Evolutionary conservation across 2,329 filamentous ascomycete species (phyloP).

Genomic region (Ramichloridium luteum): DNA sequence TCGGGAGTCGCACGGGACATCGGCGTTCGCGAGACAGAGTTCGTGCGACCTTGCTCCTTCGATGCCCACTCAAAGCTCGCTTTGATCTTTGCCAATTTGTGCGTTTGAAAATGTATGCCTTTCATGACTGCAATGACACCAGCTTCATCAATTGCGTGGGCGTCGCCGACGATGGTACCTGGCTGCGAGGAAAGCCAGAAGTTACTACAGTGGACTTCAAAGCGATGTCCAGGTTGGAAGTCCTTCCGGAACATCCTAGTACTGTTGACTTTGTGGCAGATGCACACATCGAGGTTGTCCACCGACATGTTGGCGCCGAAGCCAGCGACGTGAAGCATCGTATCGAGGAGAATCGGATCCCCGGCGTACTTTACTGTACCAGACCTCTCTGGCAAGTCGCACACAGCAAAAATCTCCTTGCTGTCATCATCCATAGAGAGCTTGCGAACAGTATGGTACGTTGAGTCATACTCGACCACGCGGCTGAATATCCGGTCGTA

Average conservation of each 20-base stretch:
- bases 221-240: conserved; percentile 1
- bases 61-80: conserved; percentile 5
- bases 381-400: conserved; percentile 4
- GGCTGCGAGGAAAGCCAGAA: conserved; percentile 2
- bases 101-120: conserved; percentile 8
- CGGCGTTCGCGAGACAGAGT: no score
- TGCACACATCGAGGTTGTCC: conserved; percentile 8
- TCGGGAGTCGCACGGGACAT: no score
- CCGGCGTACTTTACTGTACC: conserved; percentile 7
- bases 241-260: conserved; percentile 6
- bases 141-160: conserved; percentile 6
- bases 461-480: conserved; percentile 7
- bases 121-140: conserved; percentile 10
- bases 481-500: conserved; percentile 10
- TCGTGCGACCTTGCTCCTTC: no score
- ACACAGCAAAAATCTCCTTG: conserved; percentile 9
- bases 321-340: conserved; percentile 10
- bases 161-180: conserved; percentile 7
- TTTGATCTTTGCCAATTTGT: conserved; percentile 7
- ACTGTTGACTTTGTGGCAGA: conserved; percentile 6
- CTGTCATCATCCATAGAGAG: conserved; percentile 7
- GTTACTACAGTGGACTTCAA: conserved; percentile 8
- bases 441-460: conserved; percentile 7
- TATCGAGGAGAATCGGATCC: conserved; percentile 9
- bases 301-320: conserved; percentile 10